Percentiles rank a stretch among this genome's conserved stretches.
phyloP scores from a whole-genome alignment of 2,329 filamentous ascomycete species.

The Hymenoscyphus albidus region DNA sequence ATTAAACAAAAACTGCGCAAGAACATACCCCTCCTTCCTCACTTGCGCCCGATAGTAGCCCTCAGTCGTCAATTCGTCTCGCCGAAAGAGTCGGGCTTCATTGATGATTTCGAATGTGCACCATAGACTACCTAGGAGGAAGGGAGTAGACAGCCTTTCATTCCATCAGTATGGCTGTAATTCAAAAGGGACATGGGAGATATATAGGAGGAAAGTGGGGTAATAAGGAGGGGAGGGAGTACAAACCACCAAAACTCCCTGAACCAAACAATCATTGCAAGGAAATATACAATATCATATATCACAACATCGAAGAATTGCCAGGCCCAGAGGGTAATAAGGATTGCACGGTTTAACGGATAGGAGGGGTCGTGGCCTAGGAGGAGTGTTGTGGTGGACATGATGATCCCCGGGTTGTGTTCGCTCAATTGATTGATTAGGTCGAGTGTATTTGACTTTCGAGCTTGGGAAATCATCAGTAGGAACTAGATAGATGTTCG shows the following conservation, averaged over 20 bases:
- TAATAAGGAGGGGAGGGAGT: no score
- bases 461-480: background rate
- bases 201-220: background rate
- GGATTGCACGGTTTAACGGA: background rate
- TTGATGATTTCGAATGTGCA: background rate
- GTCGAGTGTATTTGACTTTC: no score
- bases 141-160: background rate
- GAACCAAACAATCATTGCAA: background rate
- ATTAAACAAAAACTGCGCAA: background rate
- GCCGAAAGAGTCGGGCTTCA: background rate
- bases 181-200: background rate
- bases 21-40: background rate
- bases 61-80: background rate
- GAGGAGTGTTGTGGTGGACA: background rate
- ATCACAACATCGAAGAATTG: background rate
- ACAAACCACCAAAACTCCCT: background rate
- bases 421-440: no score
- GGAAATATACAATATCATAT: background rate
- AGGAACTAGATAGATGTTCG: background rate
- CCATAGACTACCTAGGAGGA: background rate
- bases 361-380: background rate
- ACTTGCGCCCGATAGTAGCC: background rate
- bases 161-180: background rate
- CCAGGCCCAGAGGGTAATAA: constrained; percentile 3
- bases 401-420: no score